Evolutionary conservation across 305 asterid genomes (phyloP), one percentile per base, ranked within the genome.

Genomic region (Andrographis paniculata): DNA sequence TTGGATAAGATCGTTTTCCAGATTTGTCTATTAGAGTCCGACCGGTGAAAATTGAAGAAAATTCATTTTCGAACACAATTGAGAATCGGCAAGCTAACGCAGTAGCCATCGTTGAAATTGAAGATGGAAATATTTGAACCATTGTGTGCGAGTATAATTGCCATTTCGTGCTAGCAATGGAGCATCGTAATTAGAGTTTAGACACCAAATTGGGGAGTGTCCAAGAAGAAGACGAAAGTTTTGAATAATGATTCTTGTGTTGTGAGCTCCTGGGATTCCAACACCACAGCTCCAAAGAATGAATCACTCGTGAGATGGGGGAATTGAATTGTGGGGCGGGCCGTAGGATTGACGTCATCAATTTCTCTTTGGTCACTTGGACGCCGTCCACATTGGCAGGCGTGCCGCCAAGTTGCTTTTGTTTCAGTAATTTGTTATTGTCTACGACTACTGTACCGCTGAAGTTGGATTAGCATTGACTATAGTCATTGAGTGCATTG

Each of bases 51-150:
- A n/a, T n/a, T n/a, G n/a, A n/a, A n/a, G n/a, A n/a, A n/a, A n/a
- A n/a, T n/a, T n/a, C n/a, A n/a, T n/a, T n/a, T n/a, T n/a, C n/a
- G n/a, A n/a, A n/a, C n/a, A n/a, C n/a, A 24, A 24, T 24, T 24
- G 8, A 24, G 30, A 24, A 24, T 24, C 30, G 30, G 30, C 30
- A 8, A 24, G 30, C 4, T 24, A 53, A 17, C 51, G 50, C 50
- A 45, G n/a, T 31, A 49, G 75, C 67, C 75, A 65, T 19, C 60
- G 63, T 19, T 57, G 63, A 45, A 42, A 39, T 48, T 49, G 59
- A 59, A 46, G 48, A 48, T 28, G 28, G 56, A 28, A 16, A 35
- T 42, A n/a, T 42, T 28, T 22, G 51, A 33, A 41, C 48, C 58
- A 65, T 64, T 45, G 70, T 17, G 30, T 27, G 8, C 61, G 17